A percentile compares a stretch with the other conserved stretches of the same genome.
These are phyloP conservation scores for Penicillium verhagenii DNA, from an alignment of 495 filamentous ascomycete species.

Conservation along the genomic window DNA sequence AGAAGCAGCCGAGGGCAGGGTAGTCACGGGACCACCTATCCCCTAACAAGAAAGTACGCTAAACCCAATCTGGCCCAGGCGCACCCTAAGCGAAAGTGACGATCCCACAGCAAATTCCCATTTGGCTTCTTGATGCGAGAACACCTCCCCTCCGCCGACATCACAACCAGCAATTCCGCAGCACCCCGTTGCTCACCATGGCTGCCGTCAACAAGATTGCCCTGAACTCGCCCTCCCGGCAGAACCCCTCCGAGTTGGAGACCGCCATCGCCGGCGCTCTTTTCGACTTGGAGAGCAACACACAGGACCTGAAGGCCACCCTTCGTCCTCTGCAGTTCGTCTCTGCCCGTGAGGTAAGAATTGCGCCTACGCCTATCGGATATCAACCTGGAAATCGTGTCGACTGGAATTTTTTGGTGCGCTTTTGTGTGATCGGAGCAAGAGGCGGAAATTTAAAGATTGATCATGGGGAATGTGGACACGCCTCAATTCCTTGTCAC, in stretches of 20 bases:
- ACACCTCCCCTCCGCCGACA: slow-evolving; percentile 35
- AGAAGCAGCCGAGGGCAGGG: slow-evolving; percentile 26
- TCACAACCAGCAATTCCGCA: slow-evolving; percentile 40
- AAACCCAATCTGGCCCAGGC: slow-evolving; percentile 26
- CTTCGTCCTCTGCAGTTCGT: slow-evolving; percentile 96
- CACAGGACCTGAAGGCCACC: slow-evolving; percentile 87
- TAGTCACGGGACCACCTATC: slow-evolving; percentile 36
- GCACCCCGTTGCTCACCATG: slow-evolving; percentile 49
- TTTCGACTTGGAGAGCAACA: slow-evolving; percentile 97
- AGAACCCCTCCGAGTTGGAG: slow-evolving; percentile 94
- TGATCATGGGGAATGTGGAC: slow-evolving; percentile 1
- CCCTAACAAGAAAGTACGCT: slow-evolving; percentile 31
- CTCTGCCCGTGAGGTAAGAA: slow-evolving; percentile 95
- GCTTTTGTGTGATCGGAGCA: slow-evolving; percentile 11
- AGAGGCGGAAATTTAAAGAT: slow-evolving; percentile 15
- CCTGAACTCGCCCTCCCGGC: slow-evolving; percentile 88
- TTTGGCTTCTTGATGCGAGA: slow-evolving; percentile 33
- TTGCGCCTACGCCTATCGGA: slow-evolving; percentile 19
- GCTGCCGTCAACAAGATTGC: slow-evolving; percentile 96
- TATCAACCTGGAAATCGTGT: slow-evolving; percentile 11
- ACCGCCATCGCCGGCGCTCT: slow-evolving; percentile 89
- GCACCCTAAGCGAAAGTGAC: slow-evolving; percentile 43
- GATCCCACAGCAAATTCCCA: slow-evolving; percentile 45
- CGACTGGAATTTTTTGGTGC: slow-evolving; percentile 16
- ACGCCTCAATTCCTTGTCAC: background rate